Base-by-base conservation (phyloP, 306 rosid genomes). In the Dalbergia cochinchinensis region DNA sequence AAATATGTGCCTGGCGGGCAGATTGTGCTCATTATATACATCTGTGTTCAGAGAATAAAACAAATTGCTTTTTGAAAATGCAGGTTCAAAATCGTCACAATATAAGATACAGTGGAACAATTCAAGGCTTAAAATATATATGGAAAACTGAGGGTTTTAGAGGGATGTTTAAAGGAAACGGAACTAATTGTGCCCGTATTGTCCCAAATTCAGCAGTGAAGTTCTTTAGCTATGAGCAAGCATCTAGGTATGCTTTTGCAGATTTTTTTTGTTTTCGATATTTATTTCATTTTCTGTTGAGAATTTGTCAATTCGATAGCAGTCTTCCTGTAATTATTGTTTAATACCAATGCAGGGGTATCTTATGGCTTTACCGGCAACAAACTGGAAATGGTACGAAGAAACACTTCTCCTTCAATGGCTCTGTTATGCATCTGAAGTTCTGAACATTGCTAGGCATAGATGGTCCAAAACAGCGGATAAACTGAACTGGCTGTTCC, bases 171-270 rank as follows among this genome's bases (percentile, higher is more conserved):
- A 91, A 88, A 79, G 96, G 92, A 74, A 91, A 91, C 41, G 94
- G 96, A 79, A 91, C 94, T 33, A 89, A 91, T 51, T 89, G 96
- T 82, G 93, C 92, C 65, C 94, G 90, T 55, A 91, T 91, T 66
- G 74, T 91, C 74, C 93, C 94, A 18, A 91, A 91, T 82, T 91
- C 92, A 7, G 93, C 96, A 6, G 92, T 89, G 47, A 91, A 91
- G 84, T 91, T 91, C 85, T 88, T 83, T 61, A 88, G 91, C 86
- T 91, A 91, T 33, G 92, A 91, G 80, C 83, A 89, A 76, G 94
- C 96, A 58, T 86, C 90, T 55, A 83, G 26, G 93, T 91, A 83
- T 54, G 86, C 64, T 71, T 78, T 71, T 82, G 66, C 58, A 6
- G 12, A 60, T 65, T 59, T 50, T 67, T 60, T 55, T 34, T 33